Evolutionary conservation across 1,284 basidiomycete species (phyloP), one percentile per base, ranked within the genome.

Genomic region (Puccinia horiana): DNA sequence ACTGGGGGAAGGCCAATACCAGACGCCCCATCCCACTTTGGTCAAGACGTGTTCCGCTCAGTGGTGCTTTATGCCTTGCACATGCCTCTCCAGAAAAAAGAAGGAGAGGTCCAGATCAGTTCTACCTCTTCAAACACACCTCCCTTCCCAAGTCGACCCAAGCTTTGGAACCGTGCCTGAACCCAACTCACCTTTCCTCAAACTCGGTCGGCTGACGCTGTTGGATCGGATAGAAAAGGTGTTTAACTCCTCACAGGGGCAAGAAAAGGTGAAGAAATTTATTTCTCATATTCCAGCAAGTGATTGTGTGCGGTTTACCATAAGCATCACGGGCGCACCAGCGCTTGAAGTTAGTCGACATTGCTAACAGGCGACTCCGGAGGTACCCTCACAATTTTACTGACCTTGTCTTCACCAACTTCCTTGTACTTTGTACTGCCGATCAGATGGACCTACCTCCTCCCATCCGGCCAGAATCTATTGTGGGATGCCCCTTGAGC

Each of bases 101-200:
- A 73, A 73, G 47, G 47, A 73, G 47, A 73, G 70, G 37, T 35
- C 44, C 35, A 40, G n/a, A 52, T 32, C 70, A 18, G 18, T 73
- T 73, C 47, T 23, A 73, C 70, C 70, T 73, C 70, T 73, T 73
- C 70, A 73, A 73, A 73, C 70, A 73, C 16, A 73, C n/a, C 70
- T 73, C 18, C 8, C 70, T 35, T 16, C 12, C 32, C 44, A 16
- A 52, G n/a, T 12, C 1, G n/a, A 44, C 16, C 11, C 42, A 11
- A 8, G 6, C 18, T 32, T 35, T 49, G 67, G 23, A 9, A 3
- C 67, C 44, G 23, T 44, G 6, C 70, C 47, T n/a, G 70, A 52
- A 49, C 70, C 42, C 32, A 14, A 40, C 70, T 73, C 70, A 52
- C 70, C 70, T 47, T 47, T 47, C 47, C 44, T 73, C 47, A 73